A percentile compares a stretch with the other conserved stretches of the same genome.
Evolutionary conservation across 2,329 filamentous ascomycete species (phyloP).

Genomic region (Colletotrichum viniferum): DNA sequence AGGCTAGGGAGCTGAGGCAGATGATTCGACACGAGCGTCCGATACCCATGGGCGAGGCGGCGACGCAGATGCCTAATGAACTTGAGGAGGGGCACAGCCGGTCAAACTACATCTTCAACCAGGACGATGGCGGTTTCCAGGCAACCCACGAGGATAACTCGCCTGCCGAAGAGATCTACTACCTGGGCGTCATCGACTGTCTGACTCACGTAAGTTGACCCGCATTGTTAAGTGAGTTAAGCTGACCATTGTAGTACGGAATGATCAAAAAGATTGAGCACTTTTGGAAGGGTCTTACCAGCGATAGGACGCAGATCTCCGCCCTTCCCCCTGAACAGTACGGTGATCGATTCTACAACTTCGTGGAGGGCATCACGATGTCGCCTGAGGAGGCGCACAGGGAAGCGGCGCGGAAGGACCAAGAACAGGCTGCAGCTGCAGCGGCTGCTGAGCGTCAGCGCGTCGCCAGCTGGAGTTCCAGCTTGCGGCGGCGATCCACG

Average conservation of each 20-base stretch:
- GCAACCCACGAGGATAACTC: conserved; percentile 90
- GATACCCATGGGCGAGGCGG: conserved; percentile 85
- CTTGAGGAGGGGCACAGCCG: conserved; percentile 76
- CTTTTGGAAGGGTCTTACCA: conserved; percentile 92
- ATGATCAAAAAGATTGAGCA: conserved; percentile 94
- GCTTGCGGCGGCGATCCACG: conserved; percentile 34
- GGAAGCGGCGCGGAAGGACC: conserved; percentile 64
- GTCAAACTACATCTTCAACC: conserved; percentile 81
- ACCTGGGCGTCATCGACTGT: conserved; percentile 97
- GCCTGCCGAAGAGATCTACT: conserved; percentile 92
- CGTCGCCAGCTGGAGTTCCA: conserved; percentile 41
- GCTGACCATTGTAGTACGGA: conserved; percentile 70
- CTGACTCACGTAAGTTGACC: conserved; percentile 81
- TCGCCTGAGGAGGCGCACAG: conserved; percentile 81
- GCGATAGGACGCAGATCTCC: conserved; percentile 86
- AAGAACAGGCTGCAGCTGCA: conserved; percentile 56
- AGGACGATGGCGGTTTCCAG: conserved; percentile 89
- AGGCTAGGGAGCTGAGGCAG: conserved; percentile 87
- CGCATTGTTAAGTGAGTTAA: neutral
- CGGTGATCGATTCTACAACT: conserved; percentile 91
- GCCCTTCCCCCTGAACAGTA: conserved; percentile 90
- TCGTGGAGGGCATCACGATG: conserved; percentile 90
- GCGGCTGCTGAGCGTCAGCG: conserved; percentile 37
- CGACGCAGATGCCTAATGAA: conserved; percentile 88
- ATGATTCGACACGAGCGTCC: conserved; percentile 93